These are phyloP conservation scores for Ascodesmis nigricans DNA, from an alignment of 495 filamentous ascomycete genomes.

Conservation along the genomic window DNA sequence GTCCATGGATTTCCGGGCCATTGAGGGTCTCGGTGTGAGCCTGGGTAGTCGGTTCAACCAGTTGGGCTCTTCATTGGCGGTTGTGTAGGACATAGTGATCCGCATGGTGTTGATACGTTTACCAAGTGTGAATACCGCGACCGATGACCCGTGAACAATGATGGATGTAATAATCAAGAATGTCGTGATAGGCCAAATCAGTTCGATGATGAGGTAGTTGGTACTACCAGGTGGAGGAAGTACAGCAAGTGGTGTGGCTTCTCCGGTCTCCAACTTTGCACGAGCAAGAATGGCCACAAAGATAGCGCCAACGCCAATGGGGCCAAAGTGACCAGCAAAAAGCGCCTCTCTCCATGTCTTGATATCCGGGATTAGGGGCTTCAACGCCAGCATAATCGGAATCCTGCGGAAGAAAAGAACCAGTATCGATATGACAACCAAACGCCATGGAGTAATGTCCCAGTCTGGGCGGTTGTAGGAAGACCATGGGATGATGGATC, in stretches of 20 bases:
- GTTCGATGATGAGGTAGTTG: slow-evolving; percentile 46
- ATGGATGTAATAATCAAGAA: slow-evolving; percentile 93
- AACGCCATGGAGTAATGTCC: slow-evolving; percentile 62
- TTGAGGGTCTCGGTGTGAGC: slow-evolving; percentile 67
- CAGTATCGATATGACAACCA: slow-evolving; percentile 72
- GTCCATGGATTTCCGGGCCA: slow-evolving; percentile 33
- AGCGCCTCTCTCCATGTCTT: slow-evolving; percentile 97
- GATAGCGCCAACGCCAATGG: slow-evolving; percentile 92
- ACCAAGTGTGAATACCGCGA: slow-evolving; percentile 93
- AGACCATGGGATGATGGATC: slow-evolving; percentile 89
- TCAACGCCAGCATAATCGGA: slow-evolving; percentile 79
- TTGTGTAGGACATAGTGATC: slow-evolving; percentile 85
- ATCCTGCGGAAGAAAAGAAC: slow-evolving; percentile 94
- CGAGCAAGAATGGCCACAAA: slow-evolving; percentile 84
- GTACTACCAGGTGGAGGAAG: slow-evolving; percentile 30
- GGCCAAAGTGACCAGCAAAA: slow-evolving; percentile 95
- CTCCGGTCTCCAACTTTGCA: slow-evolving; percentile 57
- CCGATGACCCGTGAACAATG: slow-evolving; percentile 86
- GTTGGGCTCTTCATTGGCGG: slow-evolving; percentile 60
- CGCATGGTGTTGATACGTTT: slow-evolving; percentile 96
- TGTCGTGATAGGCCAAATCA: slow-evolving; percentile 91
- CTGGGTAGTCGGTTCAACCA: slow-evolving; percentile 93
- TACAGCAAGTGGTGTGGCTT: slow-evolving; percentile 45
- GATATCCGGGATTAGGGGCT: slow-evolving; percentile 85
- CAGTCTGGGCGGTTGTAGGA: slow-evolving; percentile 51